Percentiles rank a stretch among this genome's conserved stretches.
Evolutionary conservation across 108 stramenopile genomes (phyloP).

Genomic region (Pseudonitzschia pungens): DNA sequence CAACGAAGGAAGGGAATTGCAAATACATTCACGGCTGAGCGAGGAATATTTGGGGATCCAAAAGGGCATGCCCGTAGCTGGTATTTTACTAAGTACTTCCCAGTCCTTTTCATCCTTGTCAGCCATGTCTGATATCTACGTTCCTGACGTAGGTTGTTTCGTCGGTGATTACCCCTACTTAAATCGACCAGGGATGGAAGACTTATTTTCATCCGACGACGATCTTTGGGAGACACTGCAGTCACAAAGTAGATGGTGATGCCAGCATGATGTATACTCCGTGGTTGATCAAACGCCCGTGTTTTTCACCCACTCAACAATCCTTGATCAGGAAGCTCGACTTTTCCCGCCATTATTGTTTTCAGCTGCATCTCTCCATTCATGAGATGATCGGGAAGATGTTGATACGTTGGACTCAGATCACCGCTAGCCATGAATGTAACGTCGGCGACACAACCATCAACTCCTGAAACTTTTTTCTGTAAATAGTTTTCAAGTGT

Average conservation of each 20-base stretch:
- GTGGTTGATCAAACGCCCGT: too few relatives aligned
- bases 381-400: conserved; percentile 22
- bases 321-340: conserved; percentile 32
- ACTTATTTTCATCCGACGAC: conserved; percentile 43
- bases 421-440: background rate
- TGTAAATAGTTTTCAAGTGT: conserved; percentile 33
- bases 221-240: conserved; percentile 41
- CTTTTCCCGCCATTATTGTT: conserved; percentile 38
- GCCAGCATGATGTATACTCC: background rate
- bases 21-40: conserved; percentile 72
- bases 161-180: conserved; percentile 87
- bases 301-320: conserved; percentile 9
- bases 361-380: conserved; percentile 13
- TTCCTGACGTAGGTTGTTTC: conserved; percentile 64
- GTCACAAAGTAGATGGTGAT: conserved; percentile 10
- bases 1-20: conserved; percentile 53
- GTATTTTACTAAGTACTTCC: conserved; percentile 59
- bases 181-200: conserved; percentile 45
- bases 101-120: conserved; percentile 54
- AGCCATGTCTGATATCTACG: conserved; percentile 71
- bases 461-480: conserved; percentile 15
- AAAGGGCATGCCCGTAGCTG: conserved; percentile 49
- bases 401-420: conserved; percentile 42
- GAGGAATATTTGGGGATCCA: conserved; percentile 73
- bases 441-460: conserved; percentile 15